These are phyloP conservation scores for Colletotrichum tanaceti DNA, from an alignment of 2,329 filamentous ascomycete genomes.

Conservation along the genomic window DNA sequence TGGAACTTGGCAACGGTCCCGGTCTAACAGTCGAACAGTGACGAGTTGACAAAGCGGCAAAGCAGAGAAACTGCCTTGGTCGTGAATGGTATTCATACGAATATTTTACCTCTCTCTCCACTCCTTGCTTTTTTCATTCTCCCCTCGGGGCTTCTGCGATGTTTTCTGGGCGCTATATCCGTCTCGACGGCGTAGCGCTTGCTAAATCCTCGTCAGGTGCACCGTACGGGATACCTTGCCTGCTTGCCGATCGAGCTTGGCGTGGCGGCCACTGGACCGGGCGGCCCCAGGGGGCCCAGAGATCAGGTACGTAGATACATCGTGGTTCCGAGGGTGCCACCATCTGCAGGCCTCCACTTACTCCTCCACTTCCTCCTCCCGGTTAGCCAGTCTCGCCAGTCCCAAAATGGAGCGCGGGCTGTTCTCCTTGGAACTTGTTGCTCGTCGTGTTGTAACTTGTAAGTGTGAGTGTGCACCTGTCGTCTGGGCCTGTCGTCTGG, in stretches of 20 bases:
- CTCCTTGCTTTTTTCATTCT: constrained; percentile 27
- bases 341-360: constrained; percentile 24
- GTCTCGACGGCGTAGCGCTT: constrained; percentile 8
- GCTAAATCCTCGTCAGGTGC: constrained; percentile 24
- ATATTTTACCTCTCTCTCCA: not conserved
- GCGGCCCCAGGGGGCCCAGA: not conserved
- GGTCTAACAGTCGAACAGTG: constrained; percentile 3
- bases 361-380: constrained; percentile 35
- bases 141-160: constrained; percentile 36
- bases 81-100: not conserved
- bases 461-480: not conserved
- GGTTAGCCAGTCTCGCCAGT: constrained; percentile 32
- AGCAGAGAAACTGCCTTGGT: constrained; percentile 15
- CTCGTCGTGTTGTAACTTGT: constrained; percentile 1
- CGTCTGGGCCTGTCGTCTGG: constrained; percentile 1
- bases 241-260: constrained; percentile 1
- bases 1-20: constrained; percentile 14
- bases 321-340: too few species aligned
- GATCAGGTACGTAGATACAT: too few species aligned
- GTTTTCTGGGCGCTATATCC: constrained; percentile 20
- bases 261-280: not conserved
- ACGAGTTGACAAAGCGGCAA: constrained; percentile 10
- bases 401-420: constrained; percentile 26
- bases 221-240: not conserved
- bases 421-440: constrained; percentile 1